A percentile compares a stretch with the other conserved stretches of the same genome.
phyloP scores from a whole-genome alignment of 139 green algal species.

The Haematococcus lacustris region DNA sequence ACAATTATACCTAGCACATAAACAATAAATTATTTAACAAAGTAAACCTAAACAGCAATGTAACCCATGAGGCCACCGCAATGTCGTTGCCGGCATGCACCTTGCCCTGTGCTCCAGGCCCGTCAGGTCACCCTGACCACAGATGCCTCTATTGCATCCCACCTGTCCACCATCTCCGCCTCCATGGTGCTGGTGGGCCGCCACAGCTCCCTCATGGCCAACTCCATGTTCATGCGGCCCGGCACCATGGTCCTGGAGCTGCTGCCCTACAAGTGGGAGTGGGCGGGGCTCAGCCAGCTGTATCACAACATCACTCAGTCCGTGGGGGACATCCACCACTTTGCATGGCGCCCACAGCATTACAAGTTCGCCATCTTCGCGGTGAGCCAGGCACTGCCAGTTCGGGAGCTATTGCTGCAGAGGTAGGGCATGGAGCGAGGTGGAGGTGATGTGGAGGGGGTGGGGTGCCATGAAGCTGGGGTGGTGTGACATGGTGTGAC shows the following conservation, averaged over 20 bases:
- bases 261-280: slow-evolving; percentile 84
- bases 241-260: slow-evolving; percentile 61
- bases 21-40: too few relatives aligned
- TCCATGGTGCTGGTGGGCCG: slow-evolving; percentile 65
- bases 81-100: neutral
- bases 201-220: slow-evolving; percentile 64
- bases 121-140: slow-evolving; percentile 25
- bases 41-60: too few relatives aligned
- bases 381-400: neutral
- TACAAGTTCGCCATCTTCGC: slow-evolving; percentile 17
- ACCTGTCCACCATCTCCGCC: slow-evolving; percentile 41
- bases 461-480: neutral
- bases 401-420: neutral
- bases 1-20: too few relatives aligned
- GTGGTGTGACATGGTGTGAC: neutral
- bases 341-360: slow-evolving; percentile 57
- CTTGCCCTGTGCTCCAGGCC: slow-evolving; percentile 11
- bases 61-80: too few relatives aligned
- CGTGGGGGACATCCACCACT: slow-evolving; percentile 65
- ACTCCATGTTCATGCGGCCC: slow-evolving; percentile 53
- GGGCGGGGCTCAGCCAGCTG: slow-evolving; percentile 49
- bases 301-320: slow-evolving; percentile 69
- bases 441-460: neutral
- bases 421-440: neutral
- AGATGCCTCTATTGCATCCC: slow-evolving; percentile 56